These are phyloP conservation scores for Sequoiadendron giganteum DNA, from an alignment of 75 land plant species.

Conservation along the genomic window DNA sequence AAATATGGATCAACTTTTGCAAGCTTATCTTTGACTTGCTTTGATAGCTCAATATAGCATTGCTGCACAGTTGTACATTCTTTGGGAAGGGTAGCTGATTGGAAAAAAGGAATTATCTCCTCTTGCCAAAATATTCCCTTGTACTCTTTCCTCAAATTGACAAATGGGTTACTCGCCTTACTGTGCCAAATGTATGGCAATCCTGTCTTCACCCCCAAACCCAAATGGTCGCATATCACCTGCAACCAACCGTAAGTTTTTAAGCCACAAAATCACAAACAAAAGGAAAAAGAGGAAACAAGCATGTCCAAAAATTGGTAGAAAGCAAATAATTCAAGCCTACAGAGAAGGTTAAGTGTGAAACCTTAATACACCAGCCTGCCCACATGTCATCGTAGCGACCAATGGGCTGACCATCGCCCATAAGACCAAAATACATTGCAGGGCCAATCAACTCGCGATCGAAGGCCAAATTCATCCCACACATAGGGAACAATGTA, in stretches of 20 bases:
- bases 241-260: conserved; percentile 10
- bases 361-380: conserved; percentile 88
- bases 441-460: conserved; percentile 80
- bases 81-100: conserved; percentile 50
- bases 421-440: conserved; percentile 95
- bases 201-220: conserved; percentile 81
- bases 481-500: conserved; percentile 87
- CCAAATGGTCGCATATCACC: conserved; percentile 83
- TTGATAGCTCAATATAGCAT: conserved; percentile 73
- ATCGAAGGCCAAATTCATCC: conserved; percentile 83
- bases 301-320: not conserved
- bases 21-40: conserved; percentile 69
- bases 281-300: not conserved
- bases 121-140: conserved; percentile 89
- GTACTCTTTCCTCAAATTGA: conserved; percentile 82
- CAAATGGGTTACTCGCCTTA: conserved; percentile 87
- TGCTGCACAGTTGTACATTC: conserved; percentile 75
- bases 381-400: conserved; percentile 98
- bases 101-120: conserved; percentile 81
- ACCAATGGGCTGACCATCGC: conserved; percentile 91
- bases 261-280: not conserved
- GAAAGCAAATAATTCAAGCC: not conserved
- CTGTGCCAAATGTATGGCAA: conserved; percentile 84
- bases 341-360: not conserved
- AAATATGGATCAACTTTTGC: conserved; percentile 67